Percentiles rank a stretch among this genome's conserved stretches.
Conservation (phyloP, 805 yeast species). For the Saturnispora silvae region DNA sequence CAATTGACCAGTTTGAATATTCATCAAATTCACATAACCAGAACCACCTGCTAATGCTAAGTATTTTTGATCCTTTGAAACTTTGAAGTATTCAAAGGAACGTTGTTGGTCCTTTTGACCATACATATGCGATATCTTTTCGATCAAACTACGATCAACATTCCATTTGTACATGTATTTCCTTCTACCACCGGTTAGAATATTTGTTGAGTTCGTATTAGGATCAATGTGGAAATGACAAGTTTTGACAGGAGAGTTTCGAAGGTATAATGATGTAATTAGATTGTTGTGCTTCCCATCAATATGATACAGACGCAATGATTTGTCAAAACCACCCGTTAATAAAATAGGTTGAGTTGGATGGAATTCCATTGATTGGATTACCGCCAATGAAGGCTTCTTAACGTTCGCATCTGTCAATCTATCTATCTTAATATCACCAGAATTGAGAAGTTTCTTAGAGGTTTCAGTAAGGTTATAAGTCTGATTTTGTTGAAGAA, state of each 20-base stretch:
- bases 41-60: constrained; percentile 72
- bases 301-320: constrained; percentile 76
- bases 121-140: constrained; percentile 78
- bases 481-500: constrained; percentile 24
- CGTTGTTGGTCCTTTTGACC: constrained; percentile 83
- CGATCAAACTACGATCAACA: constrained; percentile 47
- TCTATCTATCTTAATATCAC: constrained; percentile 64
- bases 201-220: constrained; percentile 37
- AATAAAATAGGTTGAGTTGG: constrained; percentile 70
- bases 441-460: constrained; percentile 55
- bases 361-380: constrained; percentile 83
- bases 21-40: constrained; percentile 84
- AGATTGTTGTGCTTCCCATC: constrained; percentile 79
- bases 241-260: constrained; percentile 69
- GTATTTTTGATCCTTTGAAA: constrained; percentile 62
- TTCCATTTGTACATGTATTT: constrained; percentile 91
- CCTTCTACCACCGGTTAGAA: constrained; percentile 86
- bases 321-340: constrained; percentile 88
- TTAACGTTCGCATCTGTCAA: constrained; percentile 77
- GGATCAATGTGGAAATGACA: constrained; percentile 50
- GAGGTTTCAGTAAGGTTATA: constrained; percentile 25
- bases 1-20: constrained; percentile 78
- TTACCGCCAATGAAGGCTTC: constrained; percentile 61
- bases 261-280: constrained; percentile 72
- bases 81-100: constrained; percentile 76